phyloP scores from a whole-genome alignment of 805 yeast genomes.

The Cyberlindnera bimundalis region DNA sequence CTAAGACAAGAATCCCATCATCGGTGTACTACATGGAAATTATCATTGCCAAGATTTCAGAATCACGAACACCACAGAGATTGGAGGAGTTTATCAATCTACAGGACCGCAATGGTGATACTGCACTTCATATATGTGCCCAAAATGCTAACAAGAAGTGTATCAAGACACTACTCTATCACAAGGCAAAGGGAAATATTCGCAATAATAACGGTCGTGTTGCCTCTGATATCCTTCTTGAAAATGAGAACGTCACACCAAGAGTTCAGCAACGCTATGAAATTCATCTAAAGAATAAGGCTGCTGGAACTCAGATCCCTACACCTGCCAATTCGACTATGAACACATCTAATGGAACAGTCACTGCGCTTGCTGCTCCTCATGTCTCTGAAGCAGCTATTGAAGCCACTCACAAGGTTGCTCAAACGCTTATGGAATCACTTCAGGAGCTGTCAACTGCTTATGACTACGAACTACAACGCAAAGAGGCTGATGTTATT shows the following conservation, averaged over 20 bases:
- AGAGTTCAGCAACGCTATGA: slow-evolving; percentile 25
- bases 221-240: slow-evolving; percentile 28
- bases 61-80: slow-evolving; percentile 58
- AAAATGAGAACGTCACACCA: slow-evolving; percentile 24
- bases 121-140: slow-evolving; percentile 73
- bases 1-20: slow-evolving; percentile 68
- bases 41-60: slow-evolving; percentile 68
- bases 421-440: slow-evolving; percentile 48
- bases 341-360: slow-evolving; percentile 6
- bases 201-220: slow-evolving; percentile 33
- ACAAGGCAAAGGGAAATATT: slow-evolving; percentile 44
- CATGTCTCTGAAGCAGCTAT: slow-evolving; percentile 53
- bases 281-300: slow-evolving; percentile 19
- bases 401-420: slow-evolving; percentile 47
- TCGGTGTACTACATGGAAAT: slow-evolving; percentile 81
- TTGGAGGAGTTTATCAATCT: slow-evolving; percentile 57
- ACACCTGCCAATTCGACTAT: slow-evolving; percentile 7
- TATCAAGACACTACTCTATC: slow-evolving; percentile 44
- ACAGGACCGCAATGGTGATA: slow-evolving; percentile 74
- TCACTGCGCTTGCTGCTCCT: slow-evolving; percentile 29
- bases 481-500: slow-evolving; percentile 49
- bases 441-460: slow-evolving; percentile 44
- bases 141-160: slow-evolving; percentile 52
- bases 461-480: slow-evolving; percentile 52
- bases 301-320: slow-evolving; percentile 8